Base-by-base conservation (phyloP, 2,329 filamentous ascomycete genomes). In the Fusarium robinianum region DNA sequence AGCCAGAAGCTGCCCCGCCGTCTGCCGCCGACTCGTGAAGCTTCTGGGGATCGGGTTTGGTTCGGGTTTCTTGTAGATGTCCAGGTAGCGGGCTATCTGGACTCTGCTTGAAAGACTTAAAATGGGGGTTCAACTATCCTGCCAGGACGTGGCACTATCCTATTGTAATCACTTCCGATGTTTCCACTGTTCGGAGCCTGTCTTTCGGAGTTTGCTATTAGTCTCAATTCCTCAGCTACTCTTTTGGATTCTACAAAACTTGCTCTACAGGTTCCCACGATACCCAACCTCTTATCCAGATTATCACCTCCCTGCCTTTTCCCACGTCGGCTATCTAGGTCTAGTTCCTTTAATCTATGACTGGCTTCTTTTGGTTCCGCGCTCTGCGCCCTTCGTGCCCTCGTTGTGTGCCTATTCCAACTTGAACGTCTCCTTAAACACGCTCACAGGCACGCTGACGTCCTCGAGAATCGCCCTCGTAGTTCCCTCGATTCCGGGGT, bases 371-470 rank as follows among this genome's bases (percentile, higher is more conserved):
- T n/a, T n/a, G n/a, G n/a, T n/a, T n/a, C n/a, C n/a, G n/a, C n/a
- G n/a, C n/a, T n/a, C n/a, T n/a, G n/a, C n/a, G n/a, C n/a, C n/a
- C n/a, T n/a, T n/a, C n/a, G n/a, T n/a, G n/a, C n/a, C n/a, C n/a
- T n/a, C n/a, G n/a, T n/a, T n/a, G n/a, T n/a, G n/a, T n/a, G n/a
- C n/a, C n/a, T n/a, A n/a, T n/a, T n/a, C n/a, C n/a, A n/a, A n/a
- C 29, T 17, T 12, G 12, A 68, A 69, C 8, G 41, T 53, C 38
- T 64, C 57, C 8, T 67, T 62, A 39, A 78, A 76, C 19, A 64
- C 64, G 0, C 51, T 61, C 9, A 81, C 34, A 3, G 71, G 49
- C 12, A 81, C 72, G 14, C 68, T 64, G 46, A 70, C 67, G 32
- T 80, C 72, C 15, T 63, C 63, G 31, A 81, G 49, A 16, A 31